Conservation (phyloP, 2,329 filamentous ascomycete species). For the Fusarium circinatum region DNA sequence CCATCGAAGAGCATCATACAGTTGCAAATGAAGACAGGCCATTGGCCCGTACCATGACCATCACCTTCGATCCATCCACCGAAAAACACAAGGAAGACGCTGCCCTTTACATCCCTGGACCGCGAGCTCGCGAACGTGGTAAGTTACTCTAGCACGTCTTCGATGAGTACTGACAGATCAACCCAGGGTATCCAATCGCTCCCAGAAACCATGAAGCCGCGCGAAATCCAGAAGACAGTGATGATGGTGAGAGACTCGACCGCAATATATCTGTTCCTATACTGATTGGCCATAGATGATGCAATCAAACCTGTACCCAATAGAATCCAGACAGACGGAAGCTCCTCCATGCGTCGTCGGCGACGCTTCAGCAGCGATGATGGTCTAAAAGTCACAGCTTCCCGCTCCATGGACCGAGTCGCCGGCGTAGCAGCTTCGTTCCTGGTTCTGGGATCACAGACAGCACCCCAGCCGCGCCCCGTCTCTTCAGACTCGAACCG, state of each 20-base stretch:
- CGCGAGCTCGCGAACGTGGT: neutral
- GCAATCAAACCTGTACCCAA: neutral
- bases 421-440: neutral
- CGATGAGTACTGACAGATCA: neutral
- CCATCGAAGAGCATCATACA: neutral
- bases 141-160: neutral
- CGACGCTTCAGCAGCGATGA: neutral
- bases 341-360: neutral
- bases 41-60: neutral
- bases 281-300: neutral
- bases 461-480: neutral
- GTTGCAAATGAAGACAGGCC: neutral
- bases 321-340: fast-evolving
- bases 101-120: neutral
- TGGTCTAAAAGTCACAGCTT: neutral
- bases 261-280: fast-evolving
- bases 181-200: neutral
- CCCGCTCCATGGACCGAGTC: constrained; percentile 3
- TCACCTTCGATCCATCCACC: neutral
- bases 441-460: constrained; percentile 2
- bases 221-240: neutral
- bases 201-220: neutral
- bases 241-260: neutral
- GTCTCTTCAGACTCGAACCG: neutral
- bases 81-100: neutral